Conservation (phyloP, 495 filamentous ascomycete species). For the Amniculicola lignicola region DNA sequence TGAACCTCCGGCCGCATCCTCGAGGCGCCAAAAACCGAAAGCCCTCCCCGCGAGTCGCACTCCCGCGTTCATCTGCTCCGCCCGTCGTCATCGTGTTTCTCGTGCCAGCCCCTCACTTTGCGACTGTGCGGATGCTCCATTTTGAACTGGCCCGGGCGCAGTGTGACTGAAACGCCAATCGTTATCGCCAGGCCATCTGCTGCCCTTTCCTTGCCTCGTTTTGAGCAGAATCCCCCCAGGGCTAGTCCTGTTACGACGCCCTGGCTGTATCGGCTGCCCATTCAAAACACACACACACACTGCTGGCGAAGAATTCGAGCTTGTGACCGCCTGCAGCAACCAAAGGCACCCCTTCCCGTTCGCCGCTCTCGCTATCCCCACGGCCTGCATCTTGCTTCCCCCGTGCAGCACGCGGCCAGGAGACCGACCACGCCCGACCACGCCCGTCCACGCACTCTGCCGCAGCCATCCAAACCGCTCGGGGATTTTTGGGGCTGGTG, state of each 20-base stretch:
- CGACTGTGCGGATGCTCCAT: constrained; percentile 11
- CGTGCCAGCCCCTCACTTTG: constrained; percentile 22
- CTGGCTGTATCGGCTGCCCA: constrained; percentile 14
- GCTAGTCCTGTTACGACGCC: not conserved
- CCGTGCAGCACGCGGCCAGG: not conserved
- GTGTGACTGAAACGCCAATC: constrained; percentile 27
- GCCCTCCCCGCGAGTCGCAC: too few species aligned
- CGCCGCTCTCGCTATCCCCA: not conserved
- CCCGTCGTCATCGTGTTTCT: constrained; percentile 15
- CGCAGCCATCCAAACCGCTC: not conserved
- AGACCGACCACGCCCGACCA: not conserved
- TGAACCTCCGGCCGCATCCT: too few species aligned
- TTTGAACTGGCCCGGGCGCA: constrained; percentile 20
- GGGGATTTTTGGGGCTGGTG: not conserved
- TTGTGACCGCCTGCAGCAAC: constrained; percentile 29
- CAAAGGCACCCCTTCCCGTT: not conserved
- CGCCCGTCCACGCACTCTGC: not conserved
- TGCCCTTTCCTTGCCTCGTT: constrained; percentile 23
- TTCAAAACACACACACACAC: constrained; percentile 13
- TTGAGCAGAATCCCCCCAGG: constrained; percentile 15
- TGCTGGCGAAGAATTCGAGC: constrained; percentile 12
- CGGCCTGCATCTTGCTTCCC: constrained; percentile 4
- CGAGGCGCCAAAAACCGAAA: too few species aligned
- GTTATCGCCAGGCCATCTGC: constrained; percentile 25
- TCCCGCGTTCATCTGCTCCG: not conserved